Conservation (phyloP, 179 eudicot genomes). For the Heliamphora pulchella region DNA sequence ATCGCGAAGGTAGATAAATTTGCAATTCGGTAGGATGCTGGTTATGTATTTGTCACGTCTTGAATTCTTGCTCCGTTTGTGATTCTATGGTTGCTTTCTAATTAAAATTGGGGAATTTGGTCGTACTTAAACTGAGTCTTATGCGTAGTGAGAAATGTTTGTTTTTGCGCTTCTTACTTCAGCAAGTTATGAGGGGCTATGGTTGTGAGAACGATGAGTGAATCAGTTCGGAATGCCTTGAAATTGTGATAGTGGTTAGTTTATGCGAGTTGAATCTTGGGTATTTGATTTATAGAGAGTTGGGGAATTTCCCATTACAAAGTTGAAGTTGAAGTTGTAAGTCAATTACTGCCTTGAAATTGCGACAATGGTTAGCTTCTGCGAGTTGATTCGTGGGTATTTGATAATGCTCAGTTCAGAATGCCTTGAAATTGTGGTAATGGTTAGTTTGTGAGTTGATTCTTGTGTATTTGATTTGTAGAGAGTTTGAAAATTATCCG, state of each 20-base stretch:
- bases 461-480: not conserved
- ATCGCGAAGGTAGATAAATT: slow-evolving; percentile 47
- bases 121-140: not conserved
- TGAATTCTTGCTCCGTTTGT: not conserved
- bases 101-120: not conserved
- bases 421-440: not conserved
- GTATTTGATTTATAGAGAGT: not conserved
- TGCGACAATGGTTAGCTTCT: too few relatives aligned
- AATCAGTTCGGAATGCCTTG: not conserved
- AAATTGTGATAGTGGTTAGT: not conserved
- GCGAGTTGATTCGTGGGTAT: not conserved
- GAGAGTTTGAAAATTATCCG: too few relatives aligned
- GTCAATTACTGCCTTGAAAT: too few relatives aligned
- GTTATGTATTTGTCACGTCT: not conserved
- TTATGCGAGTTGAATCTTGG: not conserved
- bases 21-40: not conserved
- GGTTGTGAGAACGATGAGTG: not conserved
- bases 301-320: too few relatives aligned
- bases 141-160: not conserved
- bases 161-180: not conserved
- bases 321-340: too few relatives aligned
- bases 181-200: not conserved
- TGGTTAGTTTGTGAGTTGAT: not conserved
- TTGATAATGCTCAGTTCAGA: not conserved
- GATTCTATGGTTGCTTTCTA: not conserved